Base-by-base conservation (phyloP, 164 flowering plant species). In the Vitis labrusca region DNA sequence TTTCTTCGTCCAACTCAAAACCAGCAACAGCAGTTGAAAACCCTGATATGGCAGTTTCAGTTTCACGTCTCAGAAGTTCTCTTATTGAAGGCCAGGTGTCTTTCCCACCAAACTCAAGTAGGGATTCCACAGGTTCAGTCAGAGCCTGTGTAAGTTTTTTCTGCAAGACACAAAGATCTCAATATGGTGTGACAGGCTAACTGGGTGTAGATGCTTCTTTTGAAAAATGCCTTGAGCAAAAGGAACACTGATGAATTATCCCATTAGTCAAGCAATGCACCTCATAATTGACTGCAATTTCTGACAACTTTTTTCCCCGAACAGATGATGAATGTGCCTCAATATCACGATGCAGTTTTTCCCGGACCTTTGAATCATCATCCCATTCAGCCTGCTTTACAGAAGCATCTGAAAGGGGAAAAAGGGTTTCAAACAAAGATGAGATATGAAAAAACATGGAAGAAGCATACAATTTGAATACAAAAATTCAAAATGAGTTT, bases 21-120 rank as follows among this genome's bases (percentile, higher is more conserved):
- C 86, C 85, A 68, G 78, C 23, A 72, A 91, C 50, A 2, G 72
- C 81, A 64, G 66, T 57, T 13, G 81, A 76, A 32, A 92, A 78
- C 53, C 70, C 80, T 10, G 86, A 76, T 29, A 81, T 77, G 63
- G 91, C 90, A 47, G 66, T 27, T 47, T 89, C 85, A 23, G 86
- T 92, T 79, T 85, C 96, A 68, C 69, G 85, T 49, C 72, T 68
- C 70, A 89, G 85, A 72, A 92, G 87, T 49, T 77, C 83, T 74
- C 91, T 82, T 59, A 91, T 88, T 27, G 91, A 72, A 27, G 85
- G 62, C 95, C 97, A 90, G 5, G 91, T 89, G 44, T 89, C 85
- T 1, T 70, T 47, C 8, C 76, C 84, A 76, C 78, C 86, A 67
- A 82, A 75, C 58, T 89, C 97, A 52, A 91, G 71, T 13, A 91